Conservation (phyloP, 1,284 basidiomycete genomes). For the Athelia sp. region DNA sequence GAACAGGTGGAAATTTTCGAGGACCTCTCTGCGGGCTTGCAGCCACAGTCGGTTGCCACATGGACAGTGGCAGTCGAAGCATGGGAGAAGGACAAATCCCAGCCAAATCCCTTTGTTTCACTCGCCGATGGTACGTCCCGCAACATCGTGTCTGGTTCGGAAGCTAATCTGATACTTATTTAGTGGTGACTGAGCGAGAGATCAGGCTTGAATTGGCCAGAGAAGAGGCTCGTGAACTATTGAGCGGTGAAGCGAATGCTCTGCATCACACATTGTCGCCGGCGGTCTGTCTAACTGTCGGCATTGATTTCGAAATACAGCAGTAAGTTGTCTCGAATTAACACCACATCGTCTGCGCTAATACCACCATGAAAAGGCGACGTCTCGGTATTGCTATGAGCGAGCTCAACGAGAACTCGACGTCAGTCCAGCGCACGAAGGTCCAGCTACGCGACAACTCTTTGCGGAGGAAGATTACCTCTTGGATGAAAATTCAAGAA, state of each 20-base stretch:
- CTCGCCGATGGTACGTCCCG: neutral
- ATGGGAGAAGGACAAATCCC: conserved; percentile 17
- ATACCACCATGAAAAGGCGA: too few species aligned
- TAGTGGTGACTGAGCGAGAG: conserved; percentile 2
- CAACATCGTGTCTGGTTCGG: neutral
- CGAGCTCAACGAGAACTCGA: neutral
- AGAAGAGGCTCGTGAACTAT: neutral
- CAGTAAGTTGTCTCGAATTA: neutral
- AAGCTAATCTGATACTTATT: conserved; percentile 5
- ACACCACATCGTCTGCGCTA: too few species aligned
- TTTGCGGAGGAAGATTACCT: conserved; percentile 3
- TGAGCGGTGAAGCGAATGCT: neutral
- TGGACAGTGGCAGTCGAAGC: conserved; percentile 16
- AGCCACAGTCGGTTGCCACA: neutral
- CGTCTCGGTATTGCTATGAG: conserved; percentile 2
- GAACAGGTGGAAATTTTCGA: conserved; percentile 8
- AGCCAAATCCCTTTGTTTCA: conserved; percentile 17
- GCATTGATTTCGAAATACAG: neutral
- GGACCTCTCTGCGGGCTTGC: neutral
- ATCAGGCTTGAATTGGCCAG: neutral
- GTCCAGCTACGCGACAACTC: conserved; percentile 3
- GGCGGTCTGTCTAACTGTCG: neutral
- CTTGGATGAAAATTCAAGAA: conserved; percentile 6
- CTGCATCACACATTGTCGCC: neutral
- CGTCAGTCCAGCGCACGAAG: conserved; percentile 1